Conservation (phyloP, 441 rosid genomes). For the Populus hybrid region DNA sequence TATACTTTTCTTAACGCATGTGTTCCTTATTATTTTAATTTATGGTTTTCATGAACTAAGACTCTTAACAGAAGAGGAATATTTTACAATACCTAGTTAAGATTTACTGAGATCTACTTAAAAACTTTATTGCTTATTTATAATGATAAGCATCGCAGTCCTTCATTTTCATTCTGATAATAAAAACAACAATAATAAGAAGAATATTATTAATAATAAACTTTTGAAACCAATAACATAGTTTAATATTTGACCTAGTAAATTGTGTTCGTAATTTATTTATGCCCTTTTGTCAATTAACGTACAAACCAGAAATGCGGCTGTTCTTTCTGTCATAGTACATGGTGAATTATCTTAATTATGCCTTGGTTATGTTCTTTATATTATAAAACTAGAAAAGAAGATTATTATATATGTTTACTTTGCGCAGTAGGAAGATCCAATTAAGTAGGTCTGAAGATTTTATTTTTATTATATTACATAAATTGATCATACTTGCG, state of each 20-base stretch:
- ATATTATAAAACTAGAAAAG: neutral
- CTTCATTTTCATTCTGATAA: constrained; percentile 12
- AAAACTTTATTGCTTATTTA: neutral
- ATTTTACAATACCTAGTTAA: constrained; percentile 23
- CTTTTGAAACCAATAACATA: constrained; percentile 17
- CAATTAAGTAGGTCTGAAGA: constrained; percentile 11
- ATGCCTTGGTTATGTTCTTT: constrained; percentile 5
- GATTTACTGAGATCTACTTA: constrained; percentile 25
- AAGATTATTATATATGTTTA: neutral
- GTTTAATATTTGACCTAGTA: constrained; percentile 32
- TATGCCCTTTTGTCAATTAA: constrained; percentile 1
- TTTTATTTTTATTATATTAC: constrained; percentile 16
- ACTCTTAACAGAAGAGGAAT: neutral
- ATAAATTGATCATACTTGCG: constrained; percentile 3
- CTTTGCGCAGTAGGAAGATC: constrained; percentile 20
- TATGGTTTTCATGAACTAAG: neutral
- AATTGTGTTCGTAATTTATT: neutral
- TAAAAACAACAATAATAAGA: too few species aligned
- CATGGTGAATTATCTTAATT: neutral
- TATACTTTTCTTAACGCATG: neutral
- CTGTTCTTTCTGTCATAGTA: constrained; percentile 10
- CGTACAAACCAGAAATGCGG: constrained; percentile 2
- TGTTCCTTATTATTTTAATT: neutral
- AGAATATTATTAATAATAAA: too few species aligned
- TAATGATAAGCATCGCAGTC: constrained; percentile 27